Percentiles rank a stretch among this genome's conserved stretches.
These are phyloP conservation scores for Torrubiellomyces zombiae DNA, from an alignment of 2,329 filamentous ascomycete genomes.

Conservation along the genomic window DNA sequence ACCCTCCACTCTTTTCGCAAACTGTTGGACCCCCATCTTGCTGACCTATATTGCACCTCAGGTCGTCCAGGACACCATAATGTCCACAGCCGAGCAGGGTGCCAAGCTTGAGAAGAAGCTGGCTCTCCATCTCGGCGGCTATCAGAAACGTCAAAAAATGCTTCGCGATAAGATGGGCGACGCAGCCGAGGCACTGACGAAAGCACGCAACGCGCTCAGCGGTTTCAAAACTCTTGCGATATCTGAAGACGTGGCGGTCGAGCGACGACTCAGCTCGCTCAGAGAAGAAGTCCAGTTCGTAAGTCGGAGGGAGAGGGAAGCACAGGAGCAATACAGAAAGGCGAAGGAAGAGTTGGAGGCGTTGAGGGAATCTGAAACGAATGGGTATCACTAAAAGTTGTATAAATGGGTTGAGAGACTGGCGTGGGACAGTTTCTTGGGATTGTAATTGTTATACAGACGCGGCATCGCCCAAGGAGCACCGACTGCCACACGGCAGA, in stretches of 20 bases:
- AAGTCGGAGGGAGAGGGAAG: conserved; percentile 69
- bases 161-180: conserved; percentile 65
- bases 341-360: conserved; percentile 62
- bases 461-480: no score
- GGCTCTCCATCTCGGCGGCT: conserved; percentile 72
- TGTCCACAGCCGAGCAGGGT: conserved; percentile 58
- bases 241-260: conserved; percentile 63
- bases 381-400: conserved; percentile 20
- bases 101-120: conserved; percentile 91
- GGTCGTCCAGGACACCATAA: conserved; percentile 57
- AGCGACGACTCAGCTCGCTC: conserved; percentile 53
- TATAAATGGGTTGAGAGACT: no score
- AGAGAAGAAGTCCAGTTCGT: conserved; percentile 74
- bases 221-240: conserved; percentile 61
- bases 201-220: conserved; percentile 54
- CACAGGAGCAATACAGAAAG: conserved; percentile 68
- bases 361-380: conserved; percentile 23
- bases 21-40: not conserved
- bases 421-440: no score
- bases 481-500: no score
- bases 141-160: conserved; percentile 69
- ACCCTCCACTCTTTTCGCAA: no score
- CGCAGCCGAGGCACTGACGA: conserved; percentile 56
- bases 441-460: no score
- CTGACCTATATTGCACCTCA: conserved; percentile 18